These are phyloP conservation scores for Conoideocrella luteorostrata DNA, from an alignment of 2,329 filamentous ascomycete species.

Conservation along the genomic window DNA sequence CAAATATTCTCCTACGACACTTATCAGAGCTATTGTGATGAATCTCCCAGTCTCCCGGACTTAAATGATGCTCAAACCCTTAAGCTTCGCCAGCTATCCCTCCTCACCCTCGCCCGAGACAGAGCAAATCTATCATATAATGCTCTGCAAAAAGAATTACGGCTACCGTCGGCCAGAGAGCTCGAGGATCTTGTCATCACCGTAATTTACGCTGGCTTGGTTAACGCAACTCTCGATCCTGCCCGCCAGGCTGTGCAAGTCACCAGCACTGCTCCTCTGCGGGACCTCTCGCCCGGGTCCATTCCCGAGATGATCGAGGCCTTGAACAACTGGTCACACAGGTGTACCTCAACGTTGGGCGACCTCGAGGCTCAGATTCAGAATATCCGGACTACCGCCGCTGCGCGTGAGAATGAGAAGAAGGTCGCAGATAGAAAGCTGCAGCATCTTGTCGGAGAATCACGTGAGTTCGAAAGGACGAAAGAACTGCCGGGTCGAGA, in stretches of 20 bases:
- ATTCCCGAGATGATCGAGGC: slow-evolving; percentile 62
- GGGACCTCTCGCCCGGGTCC: slow-evolving; percentile 72
- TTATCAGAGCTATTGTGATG: slow-evolving; percentile 61
- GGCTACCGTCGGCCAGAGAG: slow-evolving; percentile 58
- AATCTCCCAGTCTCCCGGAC: slow-evolving; percentile 51
- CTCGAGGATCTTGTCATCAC: slow-evolving; percentile 84
- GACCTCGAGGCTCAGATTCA: slow-evolving; percentile 72
- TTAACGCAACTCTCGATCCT: slow-evolving; percentile 79
- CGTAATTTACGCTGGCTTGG: slow-evolving; percentile 78
- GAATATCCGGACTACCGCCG: slow-evolving; percentile 54
- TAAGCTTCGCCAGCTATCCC: slow-evolving; percentile 86
- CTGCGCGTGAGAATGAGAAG: slow-evolving; percentile 44
- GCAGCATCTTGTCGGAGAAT: slow-evolving; percentile 40
- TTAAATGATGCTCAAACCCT: slow-evolving; percentile 67
- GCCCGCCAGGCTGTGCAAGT: slow-evolving; percentile 68
- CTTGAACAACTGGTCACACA: slow-evolving; percentile 68
- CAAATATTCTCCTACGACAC: slow-evolving; percentile 91
- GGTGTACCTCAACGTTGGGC: slow-evolving; percentile 66
- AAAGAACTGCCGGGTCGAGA: slow-evolving; percentile 19
- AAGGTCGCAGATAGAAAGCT: slow-evolving; percentile 41
- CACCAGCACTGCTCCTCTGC: slow-evolving; percentile 73
- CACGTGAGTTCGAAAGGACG: slow-evolving; percentile 36
- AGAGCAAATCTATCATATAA: slow-evolving; percentile 65
- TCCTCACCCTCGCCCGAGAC: slow-evolving; percentile 72
- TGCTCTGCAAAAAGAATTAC: slow-evolving; percentile 59